Evolutionary conservation across 805 yeast species (phyloP).

Genomic region (Pichia cephalocereana): DNA sequence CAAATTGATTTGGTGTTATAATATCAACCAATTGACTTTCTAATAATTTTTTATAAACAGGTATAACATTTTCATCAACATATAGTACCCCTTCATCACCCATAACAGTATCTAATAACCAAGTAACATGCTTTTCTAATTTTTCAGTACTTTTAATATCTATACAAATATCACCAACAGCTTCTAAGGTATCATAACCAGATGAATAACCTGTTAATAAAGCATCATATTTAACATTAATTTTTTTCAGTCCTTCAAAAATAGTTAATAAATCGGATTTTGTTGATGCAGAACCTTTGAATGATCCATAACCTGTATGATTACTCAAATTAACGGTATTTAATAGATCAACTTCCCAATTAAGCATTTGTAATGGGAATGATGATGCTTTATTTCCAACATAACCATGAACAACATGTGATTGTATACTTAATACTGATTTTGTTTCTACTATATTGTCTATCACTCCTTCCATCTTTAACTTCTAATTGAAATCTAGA

Average conservation of each 20-base stretch:
- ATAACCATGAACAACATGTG: conserved; percentile 67
- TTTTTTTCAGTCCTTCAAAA: conserved; percentile 29
- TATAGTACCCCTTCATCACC: conserved; percentile 70
- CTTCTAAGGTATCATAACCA: conserved; percentile 38
- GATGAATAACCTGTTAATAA: conserved; percentile 64
- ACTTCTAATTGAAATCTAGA: no score
- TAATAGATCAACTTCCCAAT: conserved; percentile 61
- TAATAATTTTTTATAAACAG: conserved; percentile 45
- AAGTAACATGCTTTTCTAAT: conserved; percentile 22
- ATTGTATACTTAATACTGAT: conserved; percentile 45
- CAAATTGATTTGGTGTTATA: conserved; percentile 88
- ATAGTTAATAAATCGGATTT: conserved; percentile 31
- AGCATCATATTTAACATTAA: conserved; percentile 38
- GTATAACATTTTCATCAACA: conserved; percentile 49
- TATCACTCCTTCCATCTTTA: no score
- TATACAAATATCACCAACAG: conserved; percentile 30
- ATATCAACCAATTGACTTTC: conserved; percentile 46
- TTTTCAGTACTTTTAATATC: conserved; percentile 29
- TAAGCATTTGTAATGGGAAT: conserved; percentile 54
- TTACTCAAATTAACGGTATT: conserved; percentile 61
- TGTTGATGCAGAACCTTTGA: conserved; percentile 37
- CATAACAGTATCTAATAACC: conserved; percentile 72
- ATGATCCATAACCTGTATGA: conserved; percentile 62
- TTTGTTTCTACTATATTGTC: conserved; percentile 8
- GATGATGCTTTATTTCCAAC: conserved; percentile 63